Percentiles rank a stretch among this genome's conserved stretches.
phyloP scores from a whole-genome alignment of 1,284 basidiomycete genomes.

The Phlebopus sp. region DNA sequence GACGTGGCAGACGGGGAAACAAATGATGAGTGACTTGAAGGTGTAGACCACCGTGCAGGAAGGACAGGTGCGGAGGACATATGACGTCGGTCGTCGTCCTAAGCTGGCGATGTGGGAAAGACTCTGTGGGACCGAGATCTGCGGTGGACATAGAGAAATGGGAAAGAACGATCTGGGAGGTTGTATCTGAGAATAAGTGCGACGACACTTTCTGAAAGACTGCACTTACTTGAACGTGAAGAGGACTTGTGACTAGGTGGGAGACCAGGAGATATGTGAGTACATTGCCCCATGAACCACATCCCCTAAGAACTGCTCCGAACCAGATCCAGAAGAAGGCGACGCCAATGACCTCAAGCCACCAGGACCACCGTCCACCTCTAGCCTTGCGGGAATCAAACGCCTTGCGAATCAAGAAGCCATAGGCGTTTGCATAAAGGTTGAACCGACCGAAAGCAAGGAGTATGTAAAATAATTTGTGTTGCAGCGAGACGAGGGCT shows the following conservation, averaged over 20 bases:
- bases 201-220: background rate
- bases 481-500: conserved; percentile 76
- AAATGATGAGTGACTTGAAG: conserved; percentile 97
- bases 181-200: conserved; percentile 6
- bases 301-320: conserved; percentile 57
- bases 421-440: conserved; percentile 88
- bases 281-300: conserved; percentile 64
- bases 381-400: conserved; percentile 56
- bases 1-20: conserved; percentile 92
- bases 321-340: conserved; percentile 84
- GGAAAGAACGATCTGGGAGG: conserved; percentile 86
- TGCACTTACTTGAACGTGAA: conserved; percentile 74
- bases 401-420: conserved; percentile 65
- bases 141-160: conserved; percentile 96
- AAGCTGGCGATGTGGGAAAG: conserved; percentile 90
- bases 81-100: conserved; percentile 96
- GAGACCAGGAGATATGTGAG: conserved; percentile 75
- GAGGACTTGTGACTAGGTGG: conserved; percentile 77
- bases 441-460: conserved; percentile 95
- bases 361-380: conserved; percentile 71
- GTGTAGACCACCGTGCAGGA: conserved; percentile 91
- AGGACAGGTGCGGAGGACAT: conserved; percentile 81
- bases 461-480: conserved; percentile 91
- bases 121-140: conserved; percentile 88
- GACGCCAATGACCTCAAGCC: conserved; percentile 68